Base-by-base conservation (phyloP, 164 flowering plant species). In the Nymphaea colorata region DNA sequence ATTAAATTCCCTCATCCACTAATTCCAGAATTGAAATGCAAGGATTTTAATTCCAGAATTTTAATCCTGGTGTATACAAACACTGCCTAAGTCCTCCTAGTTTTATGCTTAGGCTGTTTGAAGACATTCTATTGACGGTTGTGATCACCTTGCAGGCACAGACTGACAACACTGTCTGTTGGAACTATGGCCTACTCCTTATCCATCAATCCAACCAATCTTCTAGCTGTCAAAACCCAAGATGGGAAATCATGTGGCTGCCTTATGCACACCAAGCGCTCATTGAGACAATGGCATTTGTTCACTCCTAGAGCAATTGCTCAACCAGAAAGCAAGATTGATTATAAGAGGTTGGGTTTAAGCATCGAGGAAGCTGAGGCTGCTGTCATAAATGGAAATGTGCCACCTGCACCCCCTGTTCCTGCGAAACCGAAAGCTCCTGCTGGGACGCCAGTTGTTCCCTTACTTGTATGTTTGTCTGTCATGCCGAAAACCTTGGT, bases 331-430 rank as follows among this genome's bases (percentile, higher is more conserved):
- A 67, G 60, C 17, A 77, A 82, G 77, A 68, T 67, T 3, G 70
- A 79, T 0, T 42, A 75, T 3, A 71, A 77, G 68, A 85, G 82
- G 78, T 61, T 68, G 12, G 85, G 87, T 42, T 53, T 76, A 73
- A 86, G 76, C 61, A 82, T 75, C 70, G 91, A 80, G 60, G 88
- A 93, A 73, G 87, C 90, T 64, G 98, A 93, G 74, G 98, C 98
- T 17, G 92, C 89, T 45, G 93, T 90, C 55, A 93, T 83, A 18
- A 89, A 94, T 3, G 96, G 98, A 8, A 87, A 89, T 64, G 80
- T 70, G 18, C 97, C 95, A 2, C 82, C 85, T 25, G 90, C 92
- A 1, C 97, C 98, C 41, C 95, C 95, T 2, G 82, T 76, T 2
- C 93, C 85, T 15, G 87, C 86, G 2, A 85, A 68, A 66, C 81